Conservation (phyloP, 805 yeast genomes). For the Kodamaea leandrae region DNA sequence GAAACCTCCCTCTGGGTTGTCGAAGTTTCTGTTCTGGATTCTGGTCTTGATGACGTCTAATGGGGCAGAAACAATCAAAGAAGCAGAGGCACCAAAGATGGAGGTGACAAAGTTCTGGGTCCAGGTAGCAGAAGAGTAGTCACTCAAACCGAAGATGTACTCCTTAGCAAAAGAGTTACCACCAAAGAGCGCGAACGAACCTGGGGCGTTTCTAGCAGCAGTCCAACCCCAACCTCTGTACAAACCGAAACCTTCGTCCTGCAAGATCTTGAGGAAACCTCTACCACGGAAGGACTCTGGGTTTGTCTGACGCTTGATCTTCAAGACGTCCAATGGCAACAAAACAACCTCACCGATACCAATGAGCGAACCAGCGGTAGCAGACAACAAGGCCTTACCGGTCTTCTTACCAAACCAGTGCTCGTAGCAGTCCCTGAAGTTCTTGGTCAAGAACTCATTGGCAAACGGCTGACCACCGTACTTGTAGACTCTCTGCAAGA, state of each 20-base stretch:
- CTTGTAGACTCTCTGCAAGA: conserved; percentile 95
- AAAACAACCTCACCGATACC: conserved; percentile 98
- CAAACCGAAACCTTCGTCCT: conserved; percentile 89
- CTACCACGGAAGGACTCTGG: conserved; percentile 99
- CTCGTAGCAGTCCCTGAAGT: conserved; percentile 71
- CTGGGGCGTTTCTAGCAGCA: conserved; percentile 99
- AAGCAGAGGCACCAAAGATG: conserved; percentile 94
- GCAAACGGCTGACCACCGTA: conserved; percentile 99
- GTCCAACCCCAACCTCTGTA: conserved; percentile 99
- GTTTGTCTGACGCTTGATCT: conserved; percentile 98
- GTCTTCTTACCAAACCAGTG: conserved; percentile 83
- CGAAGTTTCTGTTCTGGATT: conserved; percentile 95
- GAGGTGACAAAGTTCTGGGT: conserved; percentile 91
- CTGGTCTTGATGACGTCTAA: conserved; percentile 97
- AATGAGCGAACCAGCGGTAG: conserved; percentile 94
- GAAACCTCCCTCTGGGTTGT: conserved; percentile 91
- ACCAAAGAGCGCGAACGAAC: conserved; percentile 95
- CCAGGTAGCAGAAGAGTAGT: conserved; percentile 93
- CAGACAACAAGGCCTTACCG: conserved; percentile 95
- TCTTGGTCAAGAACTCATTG: conserved; percentile 80
- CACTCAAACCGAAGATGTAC: conserved; percentile 80
- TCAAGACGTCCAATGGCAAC: conserved; percentile 92
- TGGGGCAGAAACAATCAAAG: conserved; percentile 95
- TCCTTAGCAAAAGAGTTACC: conserved; percentile 99
- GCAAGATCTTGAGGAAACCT: conserved; percentile 81